phyloP scores from a whole-genome alignment of 768 basidiomycete genomes.

The Rhizopogon vesiculosus region DNA sequence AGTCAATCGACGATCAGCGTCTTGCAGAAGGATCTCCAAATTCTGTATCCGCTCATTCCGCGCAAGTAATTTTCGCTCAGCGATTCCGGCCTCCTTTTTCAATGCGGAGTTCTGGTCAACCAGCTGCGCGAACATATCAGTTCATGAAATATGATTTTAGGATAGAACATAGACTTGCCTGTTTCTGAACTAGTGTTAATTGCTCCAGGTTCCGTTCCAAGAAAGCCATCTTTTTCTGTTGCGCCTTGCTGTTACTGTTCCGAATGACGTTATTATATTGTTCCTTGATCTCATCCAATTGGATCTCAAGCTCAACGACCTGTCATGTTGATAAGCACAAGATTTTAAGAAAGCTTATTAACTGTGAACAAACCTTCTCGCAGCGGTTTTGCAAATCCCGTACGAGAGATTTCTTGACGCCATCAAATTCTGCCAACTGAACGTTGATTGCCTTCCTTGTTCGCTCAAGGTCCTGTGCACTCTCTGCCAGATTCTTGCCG shows the following conservation, averaged over 20 bases:
- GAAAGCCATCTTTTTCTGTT: conserved; percentile 99
- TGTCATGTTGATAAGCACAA: conserved; percentile 25
- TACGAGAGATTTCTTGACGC: conserved; percentile 98
- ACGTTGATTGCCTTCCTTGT: conserved; percentile 95
- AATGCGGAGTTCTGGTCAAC: conserved; percentile 97
- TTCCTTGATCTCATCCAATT: conserved; percentile 96
- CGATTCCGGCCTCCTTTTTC: conserved; percentile 96
- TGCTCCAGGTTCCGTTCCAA: conserved; percentile 95
- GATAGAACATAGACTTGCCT: conserved; percentile 46
- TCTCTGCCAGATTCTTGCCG: conserved; percentile 94
- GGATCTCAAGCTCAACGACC: conserved; percentile 99
- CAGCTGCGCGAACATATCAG: conserved; percentile 49
- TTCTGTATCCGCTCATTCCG: conserved; percentile 98
- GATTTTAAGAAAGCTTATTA: neutral
- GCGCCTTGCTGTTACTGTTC: conserved; percentile 97
- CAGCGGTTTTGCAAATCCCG: conserved; percentile 98
- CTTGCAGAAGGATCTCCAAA: conserved; percentile 87
- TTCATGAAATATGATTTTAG: conserved; percentile 1
- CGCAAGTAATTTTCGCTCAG: conserved; percentile 93
- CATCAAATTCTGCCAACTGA: conserved; percentile 98
- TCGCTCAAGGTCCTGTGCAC: conserved; percentile 94
- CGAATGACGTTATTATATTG: conserved; percentile 98
- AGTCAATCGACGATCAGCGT: conserved; percentile 89
- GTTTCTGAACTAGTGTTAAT: conserved; percentile 93
- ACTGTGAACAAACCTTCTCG: conserved; percentile 70